phyloP scores from a whole-genome alignment of 169 alveolate species.

The Perkinsus chesapeaki region DNA sequence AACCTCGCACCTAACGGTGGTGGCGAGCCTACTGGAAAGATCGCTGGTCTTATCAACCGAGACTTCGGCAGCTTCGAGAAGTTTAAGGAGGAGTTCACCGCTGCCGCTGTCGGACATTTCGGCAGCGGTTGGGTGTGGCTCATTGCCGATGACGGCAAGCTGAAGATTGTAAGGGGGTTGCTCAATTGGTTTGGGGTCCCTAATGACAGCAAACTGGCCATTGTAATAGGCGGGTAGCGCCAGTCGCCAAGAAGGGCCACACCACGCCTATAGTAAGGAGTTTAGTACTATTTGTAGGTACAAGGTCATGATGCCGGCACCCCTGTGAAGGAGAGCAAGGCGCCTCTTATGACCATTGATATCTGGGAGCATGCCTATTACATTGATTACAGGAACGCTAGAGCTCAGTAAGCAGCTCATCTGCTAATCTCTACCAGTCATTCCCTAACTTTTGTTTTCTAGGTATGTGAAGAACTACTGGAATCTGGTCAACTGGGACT shows the following conservation, averaged over 20 bases:
- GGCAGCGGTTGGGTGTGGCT: conserved; percentile 99
- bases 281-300: conserved; percentile 3
- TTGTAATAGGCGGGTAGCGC: background rate
- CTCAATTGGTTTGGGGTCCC: background rate
- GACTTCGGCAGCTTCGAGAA: conserved; percentile 71
- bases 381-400: conserved; percentile 66
- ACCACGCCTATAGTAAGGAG: no score
- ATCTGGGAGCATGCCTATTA: conserved; percentile 91
- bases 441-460: background rate
- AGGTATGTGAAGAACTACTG: conserved; percentile 39
- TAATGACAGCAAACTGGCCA: background rate
- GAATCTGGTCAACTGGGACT: conserved; percentile 80
- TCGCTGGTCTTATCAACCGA: conserved; percentile 61
- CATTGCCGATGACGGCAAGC: conserved; percentile 75
- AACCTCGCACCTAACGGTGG: conserved; percentile 82
- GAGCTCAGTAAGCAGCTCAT: conserved; percentile 29
- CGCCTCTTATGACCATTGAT: conserved; percentile 68
- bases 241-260: no score
- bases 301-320: conserved; percentile 57
- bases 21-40: conserved; percentile 74
- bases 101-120: conserved; percentile 74
- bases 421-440: background rate
- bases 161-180: conserved; percentile 55
- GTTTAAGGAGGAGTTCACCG: conserved; percentile 67
- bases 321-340: conserved; percentile 51